Conservation (phyloP, 2,329 filamentous ascomycete genomes). For the Leptographium procerum region DNA sequence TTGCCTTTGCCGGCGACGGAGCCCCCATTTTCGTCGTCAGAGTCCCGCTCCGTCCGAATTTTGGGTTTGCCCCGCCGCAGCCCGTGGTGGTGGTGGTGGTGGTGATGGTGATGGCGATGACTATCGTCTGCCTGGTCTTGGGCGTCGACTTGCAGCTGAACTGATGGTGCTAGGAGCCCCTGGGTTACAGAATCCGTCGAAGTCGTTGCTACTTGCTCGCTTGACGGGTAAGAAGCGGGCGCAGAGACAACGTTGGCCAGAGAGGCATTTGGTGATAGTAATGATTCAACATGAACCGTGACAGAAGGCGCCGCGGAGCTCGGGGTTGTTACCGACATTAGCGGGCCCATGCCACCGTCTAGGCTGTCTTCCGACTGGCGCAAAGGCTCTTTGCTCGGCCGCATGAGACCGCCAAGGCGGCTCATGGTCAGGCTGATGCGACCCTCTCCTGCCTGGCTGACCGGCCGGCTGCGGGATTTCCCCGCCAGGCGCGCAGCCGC, state of each 20-base stretch:
- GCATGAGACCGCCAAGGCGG: constrained; percentile 40
- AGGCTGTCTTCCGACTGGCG: constrained; percentile 18
- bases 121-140: background rate
- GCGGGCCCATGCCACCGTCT: background rate
- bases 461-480: constrained; percentile 38
- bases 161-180: background rate
- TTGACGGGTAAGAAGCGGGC: background rate
- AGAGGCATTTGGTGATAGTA: background rate
- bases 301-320: background rate
- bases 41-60: constrained; percentile 3
- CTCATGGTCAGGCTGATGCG: constrained; percentile 47
- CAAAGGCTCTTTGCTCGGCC: constrained; percentile 37
- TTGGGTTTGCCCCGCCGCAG: constrained; percentile 12
- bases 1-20: constrained; percentile 14
- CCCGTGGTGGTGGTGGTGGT: constrained; percentile 12
- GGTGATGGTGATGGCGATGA: constrained; percentile 10
- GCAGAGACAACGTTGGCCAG: background rate
- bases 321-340: background rate
- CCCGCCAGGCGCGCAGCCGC: constrained; percentile 43
- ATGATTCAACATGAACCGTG: background rate
- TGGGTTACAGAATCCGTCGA: background rate
- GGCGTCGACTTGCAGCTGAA: background rate
- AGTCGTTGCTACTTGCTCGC: background rate
- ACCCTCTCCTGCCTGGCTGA: constrained; percentile 46
- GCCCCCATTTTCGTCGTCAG: background rate